phyloP scores from a whole-genome alignment of 106 monocot genomes.

The Triglochin maritima region DNA sequence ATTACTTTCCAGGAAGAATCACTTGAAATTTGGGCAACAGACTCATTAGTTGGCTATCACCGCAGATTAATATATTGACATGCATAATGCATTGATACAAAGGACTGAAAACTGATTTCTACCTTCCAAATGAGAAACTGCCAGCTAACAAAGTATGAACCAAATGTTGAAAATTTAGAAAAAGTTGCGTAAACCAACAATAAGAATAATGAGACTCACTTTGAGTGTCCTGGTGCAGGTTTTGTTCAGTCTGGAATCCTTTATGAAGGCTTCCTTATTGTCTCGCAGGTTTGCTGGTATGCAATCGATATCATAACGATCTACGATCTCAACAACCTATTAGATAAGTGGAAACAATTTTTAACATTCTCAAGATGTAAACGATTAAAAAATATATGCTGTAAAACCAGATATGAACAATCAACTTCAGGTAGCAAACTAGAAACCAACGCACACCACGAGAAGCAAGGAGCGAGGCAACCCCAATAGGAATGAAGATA shows the following conservation, averaged over 20 bases:
- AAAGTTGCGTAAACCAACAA: not conserved
- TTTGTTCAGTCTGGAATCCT: constrained; percentile 34
- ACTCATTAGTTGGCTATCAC: no score
- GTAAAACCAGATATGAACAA: no score
- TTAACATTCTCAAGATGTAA: not conserved
- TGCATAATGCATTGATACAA: no score
- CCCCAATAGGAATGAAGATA: constrained; percentile 74
- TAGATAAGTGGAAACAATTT: not conserved
- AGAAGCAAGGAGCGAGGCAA: constrained; percentile 58
- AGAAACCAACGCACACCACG: constrained; percentile 27
- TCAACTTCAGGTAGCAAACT: no score
- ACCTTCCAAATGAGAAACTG: no score
- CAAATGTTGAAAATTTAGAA: no score
- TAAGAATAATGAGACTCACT: constrained; percentile 19
- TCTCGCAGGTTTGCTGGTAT: constrained; percentile 22
- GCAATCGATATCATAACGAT: constrained; percentile 56
- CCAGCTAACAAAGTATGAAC: no score
- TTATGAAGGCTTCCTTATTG: constrained; percentile 46
- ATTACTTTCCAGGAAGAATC: not conserved
- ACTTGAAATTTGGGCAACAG: no score
- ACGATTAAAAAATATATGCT: not conserved
- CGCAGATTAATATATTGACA: no score
- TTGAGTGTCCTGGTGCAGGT: constrained; percentile 39
- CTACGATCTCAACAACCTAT: constrained; percentile 82
- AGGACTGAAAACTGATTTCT: no score